A percentile compares a stretch with the other conserved stretches of the same genome.
Conservation (phyloP, 2,329 filamentous ascomycete genomes). For the Teratosphaeriaceae sp. region DNA sequence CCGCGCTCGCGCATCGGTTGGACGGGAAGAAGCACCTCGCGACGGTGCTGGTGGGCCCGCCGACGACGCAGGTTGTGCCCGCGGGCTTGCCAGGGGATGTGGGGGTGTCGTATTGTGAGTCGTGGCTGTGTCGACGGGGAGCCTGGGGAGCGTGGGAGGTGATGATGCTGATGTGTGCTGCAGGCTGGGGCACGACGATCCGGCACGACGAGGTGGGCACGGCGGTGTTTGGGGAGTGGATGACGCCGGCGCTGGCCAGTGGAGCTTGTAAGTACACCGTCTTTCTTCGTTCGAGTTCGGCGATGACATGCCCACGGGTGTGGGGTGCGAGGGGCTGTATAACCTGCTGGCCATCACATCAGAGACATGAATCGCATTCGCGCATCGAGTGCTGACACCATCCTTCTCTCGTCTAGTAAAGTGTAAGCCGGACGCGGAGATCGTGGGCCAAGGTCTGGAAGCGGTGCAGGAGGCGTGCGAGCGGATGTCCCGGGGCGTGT, state of each 20-base stretch:
- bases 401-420: constrained; percentile 10
- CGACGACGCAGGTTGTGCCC: not conserved
- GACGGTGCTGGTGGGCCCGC: constrained; percentile 6
- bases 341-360: no score
- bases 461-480: constrained; percentile 16
- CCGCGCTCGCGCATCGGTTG: constrained; percentile 6
- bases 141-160: no score
- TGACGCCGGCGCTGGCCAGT: not conserved
- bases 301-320: no score
- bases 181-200: not conserved
- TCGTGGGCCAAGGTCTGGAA: constrained; percentile 20
- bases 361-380: no score
- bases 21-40: constrained; percentile 9
- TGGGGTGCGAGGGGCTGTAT: no score
- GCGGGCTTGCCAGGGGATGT: constrained; percentile 4
- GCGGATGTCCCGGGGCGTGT: constrained; percentile 12
- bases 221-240: not conserved
- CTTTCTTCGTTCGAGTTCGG: no score
- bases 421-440: constrained; percentile 17
- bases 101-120: constrained; percentile 1
- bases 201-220: not conserved
- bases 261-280: constrained; percentile 11
- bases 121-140: not conserved
- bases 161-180: not conserved
- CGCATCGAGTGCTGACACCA: constrained; percentile 16